These are phyloP conservation scores for Ophiognomonia clavigignenti-juglandacearum DNA, from an alignment of 2,329 filamentous ascomycete genomes.

Conservation along the genomic window DNA sequence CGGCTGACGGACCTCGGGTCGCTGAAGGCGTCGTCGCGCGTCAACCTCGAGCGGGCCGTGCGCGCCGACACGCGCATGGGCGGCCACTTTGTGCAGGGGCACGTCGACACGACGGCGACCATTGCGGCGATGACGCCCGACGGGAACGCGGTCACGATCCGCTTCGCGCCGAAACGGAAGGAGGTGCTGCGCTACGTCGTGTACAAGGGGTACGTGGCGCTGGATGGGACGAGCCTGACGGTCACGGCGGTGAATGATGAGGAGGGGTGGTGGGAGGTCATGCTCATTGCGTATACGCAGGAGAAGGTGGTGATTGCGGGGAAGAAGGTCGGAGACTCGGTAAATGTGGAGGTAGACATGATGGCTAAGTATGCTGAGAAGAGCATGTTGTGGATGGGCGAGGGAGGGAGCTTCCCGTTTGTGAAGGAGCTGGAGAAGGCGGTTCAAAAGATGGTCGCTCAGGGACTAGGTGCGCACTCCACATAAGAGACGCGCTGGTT, in stretches of 20 bases:
- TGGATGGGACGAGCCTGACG: constrained; percentile 93
- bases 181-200: constrained; percentile 81
- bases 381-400: constrained; percentile 74
- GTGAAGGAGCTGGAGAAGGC: constrained; percentile 71
- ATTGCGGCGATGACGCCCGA: constrained; percentile 71
- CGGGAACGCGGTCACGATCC: constrained; percentile 85
- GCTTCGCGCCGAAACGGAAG: constrained; percentile 67
- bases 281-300: constrained; percentile 96
- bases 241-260: constrained; percentile 80
- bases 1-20: constrained; percentile 90
- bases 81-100: constrained; percentile 95
- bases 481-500: neutral
- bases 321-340: constrained; percentile 74
- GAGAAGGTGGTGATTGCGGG: constrained; percentile 78
- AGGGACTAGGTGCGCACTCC: constrained; percentile 43
- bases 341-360: constrained; percentile 93
- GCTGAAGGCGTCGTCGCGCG: constrained; percentile 58
- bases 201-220: constrained; percentile 91
- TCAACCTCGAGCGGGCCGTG: constrained; percentile 94
- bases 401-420: constrained; percentile 47
- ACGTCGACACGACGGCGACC: constrained; percentile 84
- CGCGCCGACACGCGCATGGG: constrained; percentile 92
- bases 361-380: constrained; percentile 84
- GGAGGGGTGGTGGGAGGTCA: constrained; percentile 86
- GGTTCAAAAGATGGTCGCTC: constrained; percentile 69